phyloP scores from a whole-genome alignment of 495 filamentous ascomycete genomes.

The Lindgomyces ingoldianus region DNA sequence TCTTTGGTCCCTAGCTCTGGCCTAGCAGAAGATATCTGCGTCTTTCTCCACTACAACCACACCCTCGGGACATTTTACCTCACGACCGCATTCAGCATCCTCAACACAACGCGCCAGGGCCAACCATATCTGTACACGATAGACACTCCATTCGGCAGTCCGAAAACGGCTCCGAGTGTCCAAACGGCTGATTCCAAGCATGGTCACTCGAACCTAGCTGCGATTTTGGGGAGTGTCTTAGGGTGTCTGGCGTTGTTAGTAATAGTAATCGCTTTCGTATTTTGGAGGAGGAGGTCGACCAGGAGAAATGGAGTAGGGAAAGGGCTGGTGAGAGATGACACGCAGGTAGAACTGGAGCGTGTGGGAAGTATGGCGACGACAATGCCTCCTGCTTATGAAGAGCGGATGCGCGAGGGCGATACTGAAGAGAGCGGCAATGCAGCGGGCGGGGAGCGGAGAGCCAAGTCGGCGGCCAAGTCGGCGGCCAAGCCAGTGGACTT shows the following conservation, averaged over 20 bases:
- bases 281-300: not conserved
- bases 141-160: constrained; percentile 5
- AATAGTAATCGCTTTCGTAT: constrained; percentile 1
- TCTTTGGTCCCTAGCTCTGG: not conserved
- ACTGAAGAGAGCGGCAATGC: not conserved
- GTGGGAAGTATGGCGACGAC: constrained; percentile 1
- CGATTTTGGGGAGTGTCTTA: constrained; percentile 10
- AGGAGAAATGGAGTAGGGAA: constrained; percentile 3
- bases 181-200: not conserved
- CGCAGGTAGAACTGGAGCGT: not conserved
- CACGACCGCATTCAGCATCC: constrained; percentile 3
- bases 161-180: not conserved
- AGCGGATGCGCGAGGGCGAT: not conserved
- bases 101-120: constrained; percentile 10
- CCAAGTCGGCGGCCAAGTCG: no score
- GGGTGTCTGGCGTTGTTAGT: not conserved
- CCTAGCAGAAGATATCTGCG: constrained; percentile 6
- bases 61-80: not conserved
- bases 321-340: not conserved
- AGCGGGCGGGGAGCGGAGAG: not conserved
- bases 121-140: constrained; percentile 10
- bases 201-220: constrained; percentile 5
- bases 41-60: constrained; percentile 5
- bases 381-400: constrained; percentile 12
- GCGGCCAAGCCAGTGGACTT: not conserved